Conservation (phyloP, 495 filamentous ascomycete species). For the Beverwykella pulmonaria region DNA sequence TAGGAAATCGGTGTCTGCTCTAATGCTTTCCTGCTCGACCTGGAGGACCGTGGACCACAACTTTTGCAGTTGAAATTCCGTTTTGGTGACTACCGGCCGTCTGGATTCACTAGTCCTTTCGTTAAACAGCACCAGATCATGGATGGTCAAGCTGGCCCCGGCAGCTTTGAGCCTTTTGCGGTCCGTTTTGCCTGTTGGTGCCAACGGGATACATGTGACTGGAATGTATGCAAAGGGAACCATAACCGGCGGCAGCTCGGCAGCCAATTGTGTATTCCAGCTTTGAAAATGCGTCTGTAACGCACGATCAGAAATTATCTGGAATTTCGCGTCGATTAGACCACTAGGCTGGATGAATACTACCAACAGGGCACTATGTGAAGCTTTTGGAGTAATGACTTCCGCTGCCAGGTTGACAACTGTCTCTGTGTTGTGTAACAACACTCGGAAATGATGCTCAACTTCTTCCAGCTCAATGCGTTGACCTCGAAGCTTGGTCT, state of each 20-base stretch:
- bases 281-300: neutral
- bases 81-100: neutral
- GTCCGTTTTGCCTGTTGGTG: neutral
- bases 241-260: neutral
- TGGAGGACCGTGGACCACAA: slow-evolving; percentile 1
- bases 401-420: neutral
- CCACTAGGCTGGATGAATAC: neutral
- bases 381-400: neutral
- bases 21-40: neutral
- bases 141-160: neutral
- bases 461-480: slow-evolving; percentile 52
- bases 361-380: neutral
- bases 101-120: neutral
- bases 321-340: neutral
- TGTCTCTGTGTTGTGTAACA: no score
- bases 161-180: neutral
- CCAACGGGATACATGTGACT: neutral
- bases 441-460: slow-evolving; percentile 8
- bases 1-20: slow-evolving; percentile 6
- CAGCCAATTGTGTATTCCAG: neutral
- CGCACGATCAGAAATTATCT: neutral
- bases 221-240: neutral
- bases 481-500: slow-evolving; percentile 53
- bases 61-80: neutral
- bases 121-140: neutral